A percentile compares a stretch with the other conserved stretches of the same genome.
Evolutionary conservation across 257 asterid genomes (phyloP).

Genomic region (Lithospermum erythrorhizon): DNA sequence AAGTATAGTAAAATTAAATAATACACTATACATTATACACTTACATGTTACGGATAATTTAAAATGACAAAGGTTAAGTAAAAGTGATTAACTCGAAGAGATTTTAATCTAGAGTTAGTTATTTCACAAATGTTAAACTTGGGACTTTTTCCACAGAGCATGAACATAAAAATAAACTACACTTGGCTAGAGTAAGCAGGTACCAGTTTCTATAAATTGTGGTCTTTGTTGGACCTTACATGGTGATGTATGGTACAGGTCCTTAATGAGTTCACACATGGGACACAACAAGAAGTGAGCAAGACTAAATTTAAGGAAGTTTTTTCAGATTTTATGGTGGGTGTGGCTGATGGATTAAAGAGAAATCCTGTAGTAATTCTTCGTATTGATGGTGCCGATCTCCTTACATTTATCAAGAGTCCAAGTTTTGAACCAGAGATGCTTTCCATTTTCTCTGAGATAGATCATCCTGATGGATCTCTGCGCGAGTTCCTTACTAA

Average conservation of each 20-base stretch:
- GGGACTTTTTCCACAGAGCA: too few species aligned
- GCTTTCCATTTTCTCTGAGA: constrained; percentile 45
- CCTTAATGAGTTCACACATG: constrained; percentile 77
- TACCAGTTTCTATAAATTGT: too few species aligned
- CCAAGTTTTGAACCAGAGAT: constrained; percentile 53
- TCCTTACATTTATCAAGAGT: constrained; percentile 44
- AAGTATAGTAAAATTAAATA: too few species aligned
- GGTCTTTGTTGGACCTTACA: not conserved
- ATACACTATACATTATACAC: too few species aligned
- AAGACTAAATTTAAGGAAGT: constrained; percentile 70
- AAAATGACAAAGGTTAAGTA: too few species aligned
- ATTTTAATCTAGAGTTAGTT: too few species aligned
- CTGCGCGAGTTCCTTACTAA: constrained; percentile 44
- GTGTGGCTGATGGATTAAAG: constrained; percentile 95
- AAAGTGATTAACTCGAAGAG: too few species aligned
- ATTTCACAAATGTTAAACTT: too few species aligned
- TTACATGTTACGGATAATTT: too few species aligned
- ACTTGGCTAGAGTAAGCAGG: too few species aligned
- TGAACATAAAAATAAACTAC: too few species aligned
- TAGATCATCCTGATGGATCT: constrained; percentile 38
- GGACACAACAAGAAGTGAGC: constrained; percentile 49
- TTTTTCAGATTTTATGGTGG: constrained; percentile 69
- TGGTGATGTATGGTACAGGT: constrained; percentile 28
- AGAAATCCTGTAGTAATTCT: constrained; percentile 88
- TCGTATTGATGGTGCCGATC: constrained; percentile 86